Percentiles rank a stretch among this genome's conserved stretches.
phyloP scores from a whole-genome alignment of 768 basidiomycete species.

The Amanita rubescens region DNA sequence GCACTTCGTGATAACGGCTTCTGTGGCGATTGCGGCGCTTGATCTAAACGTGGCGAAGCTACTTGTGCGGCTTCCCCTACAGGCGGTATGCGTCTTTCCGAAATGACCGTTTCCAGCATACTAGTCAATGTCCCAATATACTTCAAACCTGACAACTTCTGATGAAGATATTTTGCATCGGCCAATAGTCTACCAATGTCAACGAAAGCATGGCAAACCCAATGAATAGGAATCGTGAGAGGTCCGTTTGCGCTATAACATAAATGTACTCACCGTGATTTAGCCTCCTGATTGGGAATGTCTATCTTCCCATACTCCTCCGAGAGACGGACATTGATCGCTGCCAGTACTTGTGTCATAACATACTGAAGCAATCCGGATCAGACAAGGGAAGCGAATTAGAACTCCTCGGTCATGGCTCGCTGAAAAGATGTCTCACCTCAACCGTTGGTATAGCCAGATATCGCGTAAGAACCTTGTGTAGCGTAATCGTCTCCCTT shows the following conservation, averaged over 20 bases:
- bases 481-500: slow-evolving; percentile 91
- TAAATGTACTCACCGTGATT: slow-evolving; percentile 57
- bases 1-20: slow-evolving; percentile 23
- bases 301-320: slow-evolving; percentile 84
- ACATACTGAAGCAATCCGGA: slow-evolving; percentile 52
- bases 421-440: slow-evolving; percentile 37
- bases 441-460: slow-evolving; percentile 73
- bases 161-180: slow-evolving; percentile 72
- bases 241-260: not conserved
- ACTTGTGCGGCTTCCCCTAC: slow-evolving; percentile 10
- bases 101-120: slow-evolving; percentile 81
- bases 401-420: slow-evolving; percentile 9
- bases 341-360: slow-evolving; percentile 91
- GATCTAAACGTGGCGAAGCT: slow-evolving; percentile 14
- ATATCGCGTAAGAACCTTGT: slow-evolving; percentile 94
- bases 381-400: slow-evolving; percentile 8
- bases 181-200: slow-evolving; percentile 65
- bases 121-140: slow-evolving; percentile 63
- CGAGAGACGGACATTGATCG: slow-evolving; percentile 84
- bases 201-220: slow-evolving; percentile 6
- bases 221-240: not conserved
- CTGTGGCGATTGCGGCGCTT: slow-evolving; percentile 7
- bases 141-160: slow-evolving; percentile 68
- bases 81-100: slow-evolving; percentile 63
- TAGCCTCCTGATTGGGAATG: slow-evolving; percentile 75